Evolutionary conservation across 225 moss, liverwort and hornwort species (phyloP).

Genomic region (Antitrichia curtipendula): DNA sequence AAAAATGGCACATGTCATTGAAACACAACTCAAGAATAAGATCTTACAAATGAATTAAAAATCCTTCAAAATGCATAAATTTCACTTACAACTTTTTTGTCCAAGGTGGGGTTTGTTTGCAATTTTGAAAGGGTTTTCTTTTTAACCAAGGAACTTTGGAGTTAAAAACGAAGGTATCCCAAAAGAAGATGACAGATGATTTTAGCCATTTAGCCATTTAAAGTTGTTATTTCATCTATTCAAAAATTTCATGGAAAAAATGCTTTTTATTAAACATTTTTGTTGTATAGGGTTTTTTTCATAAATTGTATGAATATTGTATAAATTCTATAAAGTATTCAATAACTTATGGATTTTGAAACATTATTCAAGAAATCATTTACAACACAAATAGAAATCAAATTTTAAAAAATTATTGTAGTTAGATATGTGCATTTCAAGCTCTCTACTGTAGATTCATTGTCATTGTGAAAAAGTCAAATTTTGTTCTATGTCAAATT

Average conservation of each 20-base stretch:
- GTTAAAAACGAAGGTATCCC: accelerated
- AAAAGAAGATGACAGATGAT: accelerated
- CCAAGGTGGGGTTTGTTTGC: too few species aligned
- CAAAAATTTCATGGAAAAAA: background rate
- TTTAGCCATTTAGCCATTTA: background rate
- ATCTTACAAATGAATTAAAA: accelerated
- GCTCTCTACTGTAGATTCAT: background rate
- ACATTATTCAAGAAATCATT: too few species aligned
- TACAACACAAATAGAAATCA: background rate
- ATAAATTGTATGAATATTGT: background rate
- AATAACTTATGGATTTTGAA: background rate
- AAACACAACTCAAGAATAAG: too few species aligned
- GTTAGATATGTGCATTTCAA: background rate
- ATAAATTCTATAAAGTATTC: background rate
- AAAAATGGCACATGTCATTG: background rate
- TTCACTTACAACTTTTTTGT: background rate
- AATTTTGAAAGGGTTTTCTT: background rate
- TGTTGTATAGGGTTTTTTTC: too few species aligned
- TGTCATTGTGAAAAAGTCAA: background rate
- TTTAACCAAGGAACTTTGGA: accelerated
- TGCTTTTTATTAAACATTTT: background rate
- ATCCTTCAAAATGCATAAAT: background rate
- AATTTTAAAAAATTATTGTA: background rate
- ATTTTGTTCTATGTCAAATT: background rate
- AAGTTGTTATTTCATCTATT: background rate